These are phyloP conservation scores for Beta corolliflora DNA, from an alignment of 179 eudicot genomes.

Conservation along the genomic window DNA sequence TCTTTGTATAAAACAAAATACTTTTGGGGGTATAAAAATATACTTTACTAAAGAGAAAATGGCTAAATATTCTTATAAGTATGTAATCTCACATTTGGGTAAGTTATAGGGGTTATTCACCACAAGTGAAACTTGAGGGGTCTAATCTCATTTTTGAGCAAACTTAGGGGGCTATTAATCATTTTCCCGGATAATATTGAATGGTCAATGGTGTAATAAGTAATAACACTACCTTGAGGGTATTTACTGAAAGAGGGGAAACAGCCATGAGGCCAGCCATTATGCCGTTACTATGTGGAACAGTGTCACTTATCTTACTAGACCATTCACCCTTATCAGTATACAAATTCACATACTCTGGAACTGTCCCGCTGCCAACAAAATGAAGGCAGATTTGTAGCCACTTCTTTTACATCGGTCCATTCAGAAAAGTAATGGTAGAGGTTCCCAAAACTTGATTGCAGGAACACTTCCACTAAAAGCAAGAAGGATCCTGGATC, in stretches of 20 bases:
- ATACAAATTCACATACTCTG: conserved; percentile 68
- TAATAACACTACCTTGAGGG: conserved; percentile 66
- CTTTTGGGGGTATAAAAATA: too few species aligned
- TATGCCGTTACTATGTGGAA: conserved; percentile 89
- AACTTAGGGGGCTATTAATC: too few species aligned
- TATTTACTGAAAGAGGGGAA: conserved; percentile 93
- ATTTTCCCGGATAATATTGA: background rate
- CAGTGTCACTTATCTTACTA: conserved; percentile 76
- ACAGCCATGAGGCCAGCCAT: conserved; percentile 97
- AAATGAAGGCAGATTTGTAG: conserved; percentile 81
- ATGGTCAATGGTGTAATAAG: background rate
- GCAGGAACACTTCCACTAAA: conserved; percentile 99
- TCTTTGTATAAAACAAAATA: too few species aligned
- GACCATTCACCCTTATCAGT: conserved; percentile 96
- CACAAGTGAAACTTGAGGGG: too few species aligned
- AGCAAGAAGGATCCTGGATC: conserved; percentile 84
- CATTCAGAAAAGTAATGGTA: conserved; percentile 88
- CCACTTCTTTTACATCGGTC: conserved; percentile 95
- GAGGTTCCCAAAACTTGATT: conserved; percentile 81
- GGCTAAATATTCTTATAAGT: too few species aligned
- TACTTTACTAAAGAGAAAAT: too few species aligned
- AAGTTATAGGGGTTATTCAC: too few species aligned
- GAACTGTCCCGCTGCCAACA: conserved; percentile 62
- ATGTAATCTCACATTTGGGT: too few species aligned
- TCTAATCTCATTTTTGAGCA: too few species aligned